Evolutionary conservation across 345 rosid species (phyloP), one percentile per base, ranked within the genome.

Genomic region (Turnera subulata): DNA sequence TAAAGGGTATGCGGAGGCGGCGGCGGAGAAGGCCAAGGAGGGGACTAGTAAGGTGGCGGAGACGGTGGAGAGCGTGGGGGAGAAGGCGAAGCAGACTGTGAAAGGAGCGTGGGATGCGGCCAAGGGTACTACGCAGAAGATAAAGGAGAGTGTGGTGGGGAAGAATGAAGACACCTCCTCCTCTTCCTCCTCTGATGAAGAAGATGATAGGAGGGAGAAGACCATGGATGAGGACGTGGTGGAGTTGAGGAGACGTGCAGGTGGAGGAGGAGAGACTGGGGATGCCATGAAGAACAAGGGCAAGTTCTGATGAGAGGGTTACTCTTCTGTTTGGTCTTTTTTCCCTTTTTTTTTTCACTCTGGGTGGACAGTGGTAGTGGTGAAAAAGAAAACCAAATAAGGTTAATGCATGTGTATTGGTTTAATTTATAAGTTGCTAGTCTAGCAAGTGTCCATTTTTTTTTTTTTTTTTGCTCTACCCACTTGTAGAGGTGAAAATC

Each of bases 111-210:
- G 67, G 79, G 75, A 63, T 11, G 55, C 62, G 0, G 72, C 79
- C 1, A 71, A 73, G 50, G 79, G 47, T 1, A 65, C 77, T 1
- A 53, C 73, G 1, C 64, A 70, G 50, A 80, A 76, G 77, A 71
- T 71, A 6, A 76, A 71, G 61, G 79, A 80, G 71, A 73, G 73
- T 0, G 69, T 66, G 19, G 75, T 66, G 0, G 81, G 81, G 8
- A 70, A 73, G 45, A 63, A 52, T 19, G 61, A 64, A 0, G 61
- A 15, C 21, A 53, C 38, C 35, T 29, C 35, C 35, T 29, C 35
- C 5, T 29, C 35, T 29, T 29, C 35, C 35, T 29, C 35, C 35
- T 29, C 35, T 0, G 65, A 58, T 15, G 50, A 50, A 14, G 55
- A 47, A 7, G 52, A 46, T 15, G 50, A 46, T 6, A 18, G 35